Evolutionary conservation across 2,329 filamentous ascomycete species (phyloP), one percentile per base, ranked within the genome.

Genomic region (Neocucurbitaria cava): DNA sequence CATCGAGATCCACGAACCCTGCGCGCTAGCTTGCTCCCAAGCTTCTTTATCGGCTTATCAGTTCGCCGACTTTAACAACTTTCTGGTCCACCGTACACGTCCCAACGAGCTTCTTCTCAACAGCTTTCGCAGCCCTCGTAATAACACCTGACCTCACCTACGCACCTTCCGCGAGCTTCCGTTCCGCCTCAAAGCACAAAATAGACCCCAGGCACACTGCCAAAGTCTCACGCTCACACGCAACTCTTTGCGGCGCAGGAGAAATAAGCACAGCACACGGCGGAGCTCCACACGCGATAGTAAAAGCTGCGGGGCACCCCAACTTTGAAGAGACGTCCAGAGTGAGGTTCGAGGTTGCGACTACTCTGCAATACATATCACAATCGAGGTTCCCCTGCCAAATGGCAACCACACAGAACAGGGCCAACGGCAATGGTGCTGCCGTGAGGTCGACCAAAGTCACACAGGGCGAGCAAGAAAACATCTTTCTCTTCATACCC

Each of bases 401-500:
- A 52, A 75, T 75, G 70, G 61, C 67, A 38, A 59, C 56, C 31
- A 64, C 65, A 64, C 62, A 66, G 33, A 61, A 59, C 36, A 62
- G 62, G 56, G 65, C 61, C 49, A 72, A 70, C 51, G 61, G 70
- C 56, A 73, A 71, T 46, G 74, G 72, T 56, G 60, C 60, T 18
- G 64, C 70, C 39, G 59, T 62, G 13, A 55, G 58, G 51, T 59
- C 68, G 17, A 39, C 62, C 28, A 53, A 52, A 35, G 30, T 28
- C 15, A 47, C 20, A 58, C 38, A 75, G 24, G 66, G 73, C 49
- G 67, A 74, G n/a, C 64, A 79, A 41, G 81, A 83, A 77, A 83
- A 83, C 72, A 82, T 83, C 68, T 83, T 83, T 69, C 71, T 83
- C 41, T 83, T 83, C 70, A 75, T 79, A 21, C 81, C 81, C 13